Evolutionary conservation across 2,329 filamentous ascomycete species (phyloP), one percentile per base, ranked within the genome.

Genomic region (Raffaelea deltoideospora): DNA sequence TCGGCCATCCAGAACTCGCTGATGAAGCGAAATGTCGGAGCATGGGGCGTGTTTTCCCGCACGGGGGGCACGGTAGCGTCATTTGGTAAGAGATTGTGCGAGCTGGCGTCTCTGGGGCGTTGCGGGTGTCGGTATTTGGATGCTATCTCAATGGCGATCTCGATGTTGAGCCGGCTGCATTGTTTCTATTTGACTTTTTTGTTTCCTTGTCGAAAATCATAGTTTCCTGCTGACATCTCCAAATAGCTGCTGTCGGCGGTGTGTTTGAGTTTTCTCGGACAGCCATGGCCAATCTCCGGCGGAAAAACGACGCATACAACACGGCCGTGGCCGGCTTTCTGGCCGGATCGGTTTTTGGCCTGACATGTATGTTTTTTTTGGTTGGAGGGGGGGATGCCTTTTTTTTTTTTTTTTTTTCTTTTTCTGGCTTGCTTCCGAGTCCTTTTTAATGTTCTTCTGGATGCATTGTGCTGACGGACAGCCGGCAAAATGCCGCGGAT

Each of bases 281-380:
- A 48, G 80, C 83, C 34, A 69, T 79, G 32, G 83, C 84, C 57
- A 95, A 95, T 62, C 64, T 95, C 46, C 78, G 86, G 51, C 69
- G 86, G 59, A 85, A 80, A 63, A 74, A 94, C 41, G 87, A 94
- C 54, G 64, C 67, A 46, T 79, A 71, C 61, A 90, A 87, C 57
- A 64, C 76, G 38, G 71, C 74, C 29, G 64, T 86, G 43, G 85
- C 77, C 46, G 84, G 85, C 38, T 85, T 90, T 58, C 63, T 81
- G 35, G 76, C 71, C 34, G 87, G 87, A 45, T 65, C 75, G 31
- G 65, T 84, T 37, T 52, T 87, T 32, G 87, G 85, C 37, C 55
- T 92, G 40, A 65, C 67, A 50, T 70, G 86, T 93, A 70, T 40
- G 74, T 51, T 17, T 20, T 15, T 2, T 11, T 21, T n/a, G n/a